Percentiles rank a stretch among this genome's conserved stretches.
Evolutionary conservation across 2,329 filamentous ascomycete genomes (phyloP).

Genomic region (Beauveria varroae): DNA sequence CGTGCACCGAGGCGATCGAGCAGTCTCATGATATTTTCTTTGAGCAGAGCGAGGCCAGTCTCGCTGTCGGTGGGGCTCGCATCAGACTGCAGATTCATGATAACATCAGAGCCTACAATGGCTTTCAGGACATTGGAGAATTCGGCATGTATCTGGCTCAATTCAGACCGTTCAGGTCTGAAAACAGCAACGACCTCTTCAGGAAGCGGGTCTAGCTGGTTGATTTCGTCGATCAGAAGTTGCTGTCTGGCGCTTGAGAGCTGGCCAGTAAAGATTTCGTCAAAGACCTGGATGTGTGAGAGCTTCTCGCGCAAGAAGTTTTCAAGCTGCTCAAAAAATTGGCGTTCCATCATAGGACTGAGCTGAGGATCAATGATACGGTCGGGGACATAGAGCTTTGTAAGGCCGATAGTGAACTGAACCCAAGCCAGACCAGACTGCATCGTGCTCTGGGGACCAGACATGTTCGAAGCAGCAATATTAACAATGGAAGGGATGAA

Average conservation of each 20-base stretch:
- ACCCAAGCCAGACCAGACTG: slow-evolving; percentile 58
- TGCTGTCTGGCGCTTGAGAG: slow-evolving; percentile 58
- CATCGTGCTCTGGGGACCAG: slow-evolving; percentile 18
- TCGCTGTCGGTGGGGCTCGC: slow-evolving; percentile 16
- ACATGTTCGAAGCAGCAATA: slow-evolving; percentile 25
- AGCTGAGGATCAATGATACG: slow-evolving; percentile 76
- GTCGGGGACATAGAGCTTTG: slow-evolving; percentile 80
- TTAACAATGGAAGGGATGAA: slow-evolving; percentile 40
- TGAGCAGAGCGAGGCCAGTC: slow-evolving; percentile 41
- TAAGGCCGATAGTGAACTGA: slow-evolving; percentile 63
- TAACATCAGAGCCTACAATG: slow-evolving; percentile 43
- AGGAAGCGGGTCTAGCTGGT: slow-evolving; percentile 58
- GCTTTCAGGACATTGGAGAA: slow-evolving; percentile 68
- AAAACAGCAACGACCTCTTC: slow-evolving; percentile 58
- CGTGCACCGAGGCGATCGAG: slow-evolving; percentile 59
- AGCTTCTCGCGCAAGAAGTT: slow-evolving; percentile 49
- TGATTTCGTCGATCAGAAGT: slow-evolving; percentile 54
- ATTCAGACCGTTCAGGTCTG: slow-evolving; percentile 60
- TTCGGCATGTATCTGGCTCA: slow-evolving; percentile 70
- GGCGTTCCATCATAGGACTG: slow-evolving; percentile 56
- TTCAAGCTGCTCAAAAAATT: slow-evolving; percentile 48
- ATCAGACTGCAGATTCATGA: slow-evolving; percentile 23
- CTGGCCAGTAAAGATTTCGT: slow-evolving; percentile 60
- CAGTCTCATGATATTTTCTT: slow-evolving; percentile 57
- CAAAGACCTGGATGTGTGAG: slow-evolving; percentile 55